Conservation (phyloP, 2,329 filamentous ascomycete species). For the Alternaria consortialis region DNA sequence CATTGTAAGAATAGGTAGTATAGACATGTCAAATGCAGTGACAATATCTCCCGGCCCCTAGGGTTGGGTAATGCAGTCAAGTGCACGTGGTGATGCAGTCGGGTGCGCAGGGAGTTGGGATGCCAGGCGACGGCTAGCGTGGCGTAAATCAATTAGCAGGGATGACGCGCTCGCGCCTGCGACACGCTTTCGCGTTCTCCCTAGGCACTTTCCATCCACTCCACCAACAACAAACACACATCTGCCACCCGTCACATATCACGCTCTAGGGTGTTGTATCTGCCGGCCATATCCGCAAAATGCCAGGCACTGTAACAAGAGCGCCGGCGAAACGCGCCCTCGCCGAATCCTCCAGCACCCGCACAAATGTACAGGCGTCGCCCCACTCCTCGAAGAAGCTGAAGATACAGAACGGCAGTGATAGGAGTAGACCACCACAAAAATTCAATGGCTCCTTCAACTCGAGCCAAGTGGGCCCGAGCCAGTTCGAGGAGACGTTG, state of each 20-base stretch:
- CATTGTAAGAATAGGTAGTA: not conserved
- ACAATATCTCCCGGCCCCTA: not conserved
- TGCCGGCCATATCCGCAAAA: slow-evolving; percentile 20
- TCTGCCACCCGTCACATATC: slow-evolving; percentile 5
- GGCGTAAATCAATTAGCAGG: slow-evolving; percentile 32
- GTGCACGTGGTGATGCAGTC: not conserved
- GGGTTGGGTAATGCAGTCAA: too few relatives aligned
- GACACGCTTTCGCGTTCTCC: slow-evolving; percentile 33
- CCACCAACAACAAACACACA: slow-evolving; percentile 27
- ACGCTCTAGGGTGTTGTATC: slow-evolving; percentile 5
- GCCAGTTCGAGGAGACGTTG: slow-evolving; percentile 92
- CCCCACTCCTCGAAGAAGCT: slow-evolving; percentile 77
- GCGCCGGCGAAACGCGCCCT: slow-evolving; percentile 58
- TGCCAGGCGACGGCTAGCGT: slow-evolving; percentile 18
- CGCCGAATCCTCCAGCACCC: slow-evolving; percentile 56
- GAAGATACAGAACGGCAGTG: slow-evolving; percentile 73
- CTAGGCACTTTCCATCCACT: slow-evolving; percentile 30
- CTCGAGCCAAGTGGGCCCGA: slow-evolving; percentile 83
- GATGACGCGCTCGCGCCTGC: slow-evolving; percentile 44
- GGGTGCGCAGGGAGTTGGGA: not conserved
- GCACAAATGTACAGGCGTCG: slow-evolving; percentile 55
- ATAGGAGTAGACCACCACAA: slow-evolving; percentile 69
- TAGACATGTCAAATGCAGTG: not conserved
- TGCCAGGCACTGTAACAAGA: slow-evolving; percentile 45
- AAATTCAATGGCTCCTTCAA: slow-evolving; percentile 65